These are phyloP conservation scores for Eucalyptus guilfoylei DNA, from an alignment of 345 rosid genomes.

Conservation along the genomic window DNA sequence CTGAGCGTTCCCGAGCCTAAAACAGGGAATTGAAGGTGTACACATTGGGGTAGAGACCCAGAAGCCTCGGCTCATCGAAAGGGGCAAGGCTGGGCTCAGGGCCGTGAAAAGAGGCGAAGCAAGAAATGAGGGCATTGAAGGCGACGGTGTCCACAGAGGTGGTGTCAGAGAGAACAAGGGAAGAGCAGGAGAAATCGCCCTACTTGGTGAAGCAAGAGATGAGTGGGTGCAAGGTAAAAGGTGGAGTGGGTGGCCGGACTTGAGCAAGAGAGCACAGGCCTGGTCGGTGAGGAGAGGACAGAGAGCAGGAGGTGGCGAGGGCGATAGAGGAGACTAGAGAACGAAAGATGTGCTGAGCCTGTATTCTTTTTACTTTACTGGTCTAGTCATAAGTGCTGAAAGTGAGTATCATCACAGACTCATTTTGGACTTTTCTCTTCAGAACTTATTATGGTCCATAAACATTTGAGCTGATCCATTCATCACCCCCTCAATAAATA, in stretches of 20 bases:
- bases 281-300: slow-evolving; percentile 9
- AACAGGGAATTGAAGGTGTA: slow-evolving; percentile 18
- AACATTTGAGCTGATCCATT: neutral
- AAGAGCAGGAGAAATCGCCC: slow-evolving; percentile 1
- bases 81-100: neutral
- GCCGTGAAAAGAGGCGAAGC: slow-evolving; percentile 3
- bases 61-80: slow-evolving; percentile 4
- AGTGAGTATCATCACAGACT: neutral
- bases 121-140: slow-evolving; percentile 17
- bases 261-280: slow-evolving; percentile 13
- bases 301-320: neutral
- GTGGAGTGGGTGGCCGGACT: slow-evolving; percentile 14
- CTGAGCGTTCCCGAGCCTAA: neutral
- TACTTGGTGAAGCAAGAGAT: slow-evolving; percentile 15
- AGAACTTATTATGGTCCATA: neutral
- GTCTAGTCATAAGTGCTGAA: neutral
- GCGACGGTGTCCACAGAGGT: slow-evolving; percentile 3
- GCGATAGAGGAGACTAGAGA: neutral
- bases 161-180: slow-evolving; percentile 13
- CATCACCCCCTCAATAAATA: neutral
- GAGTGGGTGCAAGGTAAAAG: slow-evolving; percentile 12
- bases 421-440: neutral
- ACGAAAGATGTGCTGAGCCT: neutral
- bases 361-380: neutral
- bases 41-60: slow-evolving; percentile 12